Evolutionary conservation across 768 basidiomycete species (phyloP).

Genomic region (Xanthoconium stramineum): DNA sequence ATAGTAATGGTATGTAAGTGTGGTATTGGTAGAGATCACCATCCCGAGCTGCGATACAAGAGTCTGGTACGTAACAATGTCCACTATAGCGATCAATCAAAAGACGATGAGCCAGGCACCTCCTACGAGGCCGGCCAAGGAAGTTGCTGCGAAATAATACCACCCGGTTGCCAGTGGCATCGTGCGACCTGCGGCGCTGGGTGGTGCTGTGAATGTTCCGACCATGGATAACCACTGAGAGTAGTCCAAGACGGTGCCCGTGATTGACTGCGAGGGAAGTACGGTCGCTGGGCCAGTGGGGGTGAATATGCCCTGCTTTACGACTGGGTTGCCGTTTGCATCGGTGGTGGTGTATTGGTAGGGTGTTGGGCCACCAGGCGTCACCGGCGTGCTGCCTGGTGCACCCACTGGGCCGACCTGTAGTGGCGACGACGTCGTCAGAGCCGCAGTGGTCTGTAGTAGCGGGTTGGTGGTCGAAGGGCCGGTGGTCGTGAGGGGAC

Average conservation of each 20-base stretch:
- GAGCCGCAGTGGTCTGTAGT: slow-evolving; percentile 11
- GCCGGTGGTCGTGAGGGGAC: background rate
- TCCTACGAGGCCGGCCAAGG: slow-evolving; percentile 23
- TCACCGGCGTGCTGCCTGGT: slow-evolving; percentile 38
- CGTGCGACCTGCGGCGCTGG: slow-evolving; percentile 25
- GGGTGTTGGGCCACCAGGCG: slow-evolving; percentile 47
- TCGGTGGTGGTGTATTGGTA: slow-evolving; percentile 49
- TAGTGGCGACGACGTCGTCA: slow-evolving; percentile 20
- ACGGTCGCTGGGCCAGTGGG: slow-evolving; percentile 30
- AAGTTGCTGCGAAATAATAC: slow-evolving; percentile 26
- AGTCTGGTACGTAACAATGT: slow-evolving; percentile 9
- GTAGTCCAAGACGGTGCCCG: slow-evolving; percentile 28
- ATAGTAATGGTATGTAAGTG: slow-evolving; percentile 18
- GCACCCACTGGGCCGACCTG: slow-evolving; percentile 46
- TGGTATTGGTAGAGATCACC: slow-evolving; percentile 2
- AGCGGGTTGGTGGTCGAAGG: slow-evolving; percentile 20
- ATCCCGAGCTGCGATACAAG: background rate
- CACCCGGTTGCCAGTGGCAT: slow-evolving; percentile 21
- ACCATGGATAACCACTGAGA: slow-evolving; percentile 29
- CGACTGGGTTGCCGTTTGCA: slow-evolving; percentile 27
- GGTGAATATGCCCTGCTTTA: slow-evolving; percentile 26
- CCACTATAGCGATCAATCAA: slow-evolving; percentile 13
- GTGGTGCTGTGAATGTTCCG: slow-evolving; percentile 29
- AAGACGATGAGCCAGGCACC: slow-evolving; percentile 33
- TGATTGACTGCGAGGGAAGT: slow-evolving; percentile 25